Evolutionary conservation across 495 filamentous ascomycete genomes (phyloP).

Genomic region (Neurospora sp.): DNA sequence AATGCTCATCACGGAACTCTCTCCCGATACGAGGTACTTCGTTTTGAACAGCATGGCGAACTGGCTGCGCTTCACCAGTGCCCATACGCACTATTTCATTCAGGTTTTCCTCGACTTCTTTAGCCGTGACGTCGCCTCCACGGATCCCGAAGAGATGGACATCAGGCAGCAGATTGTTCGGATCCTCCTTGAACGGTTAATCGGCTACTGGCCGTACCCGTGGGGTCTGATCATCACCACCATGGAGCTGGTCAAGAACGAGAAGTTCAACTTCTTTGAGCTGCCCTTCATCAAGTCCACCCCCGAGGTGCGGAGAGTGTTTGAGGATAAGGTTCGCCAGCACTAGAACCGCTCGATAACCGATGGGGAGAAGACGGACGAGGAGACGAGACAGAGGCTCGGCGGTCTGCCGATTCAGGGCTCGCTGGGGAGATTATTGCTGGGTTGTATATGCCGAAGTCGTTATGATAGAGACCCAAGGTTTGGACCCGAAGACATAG

Average conservation of each 20-base stretch:
- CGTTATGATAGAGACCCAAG: not conserved
- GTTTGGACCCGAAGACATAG: not conserved
- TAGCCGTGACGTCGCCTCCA: conserved; percentile 49
- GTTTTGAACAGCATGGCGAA: conserved; percentile 77
- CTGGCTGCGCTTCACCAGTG: conserved; percentile 83
- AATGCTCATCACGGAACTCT: conserved; percentile 60
- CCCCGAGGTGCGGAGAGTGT: conserved; percentile 54
- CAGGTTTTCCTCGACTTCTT: conserved; percentile 82
- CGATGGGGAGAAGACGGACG: not conserved
- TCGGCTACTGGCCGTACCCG: conserved; percentile 86
- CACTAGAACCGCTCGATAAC: not conserved
- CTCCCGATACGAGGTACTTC: conserved; percentile 74
- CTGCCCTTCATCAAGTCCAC: conserved; percentile 82
- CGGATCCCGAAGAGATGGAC: conserved; percentile 68
- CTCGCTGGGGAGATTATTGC: not conserved
- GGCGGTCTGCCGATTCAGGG: not conserved
- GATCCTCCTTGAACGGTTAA: conserved; percentile 74
- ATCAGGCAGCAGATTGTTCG: conserved; percentile 84
- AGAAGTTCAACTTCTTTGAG: conserved; percentile 80
- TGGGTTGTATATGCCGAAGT: not conserved
- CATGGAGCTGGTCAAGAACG: conserved; percentile 83
- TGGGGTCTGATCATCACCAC: conserved; percentile 92
- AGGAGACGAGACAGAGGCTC: not conserved
- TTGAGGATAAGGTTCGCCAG: conserved; percentile 2
- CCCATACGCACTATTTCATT: conserved; percentile 87